Evolutionary conservation across 2,329 filamentous ascomycete species (phyloP).

Genomic region (Fusarium avenaceum): DNA sequence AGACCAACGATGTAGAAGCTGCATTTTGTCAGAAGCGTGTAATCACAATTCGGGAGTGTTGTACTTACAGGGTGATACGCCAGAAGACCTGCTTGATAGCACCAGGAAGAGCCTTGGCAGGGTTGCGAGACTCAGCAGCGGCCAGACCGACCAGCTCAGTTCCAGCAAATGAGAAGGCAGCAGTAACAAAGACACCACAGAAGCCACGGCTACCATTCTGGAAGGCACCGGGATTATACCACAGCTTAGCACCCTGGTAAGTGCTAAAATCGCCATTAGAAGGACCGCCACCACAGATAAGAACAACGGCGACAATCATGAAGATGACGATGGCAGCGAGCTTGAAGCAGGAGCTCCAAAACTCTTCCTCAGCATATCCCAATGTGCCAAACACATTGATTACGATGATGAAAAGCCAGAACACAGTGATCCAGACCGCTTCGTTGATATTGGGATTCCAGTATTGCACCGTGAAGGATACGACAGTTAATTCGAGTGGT

Average conservation of each 20-base stretch:
- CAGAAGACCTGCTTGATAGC: slow-evolving; percentile 81
- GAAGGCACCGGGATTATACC: slow-evolving; percentile 63
- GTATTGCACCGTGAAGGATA: slow-evolving; percentile 64
- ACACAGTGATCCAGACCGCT: slow-evolving; percentile 67
- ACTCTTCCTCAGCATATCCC: slow-evolving; percentile 69
- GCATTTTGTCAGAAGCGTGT: not conserved
- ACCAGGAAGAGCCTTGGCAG: slow-evolving; percentile 78
- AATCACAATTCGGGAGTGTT: slow-evolving; percentile 13
- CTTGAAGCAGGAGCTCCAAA: slow-evolving; percentile 68
- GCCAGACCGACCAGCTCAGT: slow-evolving; percentile 78
- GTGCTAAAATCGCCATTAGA: slow-evolving; percentile 56
- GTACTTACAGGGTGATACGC: slow-evolving; percentile 60
- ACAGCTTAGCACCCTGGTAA: slow-evolving; percentile 59
- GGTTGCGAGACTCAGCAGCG: slow-evolving; percentile 76
- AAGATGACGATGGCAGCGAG: slow-evolving; percentile 70
- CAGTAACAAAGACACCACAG: slow-evolving; percentile 77
- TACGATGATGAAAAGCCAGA: slow-evolving; percentile 62
- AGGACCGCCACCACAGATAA: slow-evolving; percentile 71
- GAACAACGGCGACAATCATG: slow-evolving; percentile 71
- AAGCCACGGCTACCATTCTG: slow-evolving; percentile 78
- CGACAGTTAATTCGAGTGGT: slow-evolving; percentile 66
- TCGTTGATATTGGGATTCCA: slow-evolving; percentile 63
- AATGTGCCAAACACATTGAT: slow-evolving; percentile 69
- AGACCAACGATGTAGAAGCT: slow-evolving; percentile 64
- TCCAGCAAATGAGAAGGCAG: slow-evolving; percentile 76